A percentile compares a stretch with the other conserved stretches of the same genome.
Evolutionary conservation across 140 eudicot genomes (phyloP).

Genomic region (Anethum foeniculum): DNA sequence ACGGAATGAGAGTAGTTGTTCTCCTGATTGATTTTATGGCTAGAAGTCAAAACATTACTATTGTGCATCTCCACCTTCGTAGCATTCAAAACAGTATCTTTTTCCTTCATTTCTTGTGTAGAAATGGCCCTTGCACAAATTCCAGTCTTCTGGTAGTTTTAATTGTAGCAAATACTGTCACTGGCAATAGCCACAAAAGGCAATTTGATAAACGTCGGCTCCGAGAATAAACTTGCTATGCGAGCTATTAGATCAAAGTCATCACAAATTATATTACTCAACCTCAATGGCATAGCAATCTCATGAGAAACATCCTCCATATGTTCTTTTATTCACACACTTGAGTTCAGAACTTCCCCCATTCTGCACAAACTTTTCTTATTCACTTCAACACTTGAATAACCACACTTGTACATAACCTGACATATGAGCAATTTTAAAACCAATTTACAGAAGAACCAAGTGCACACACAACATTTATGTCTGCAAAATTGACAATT

Average conservation of each 20-base stretch:
- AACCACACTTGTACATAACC: neutral
- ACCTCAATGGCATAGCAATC: constrained; percentile 19
- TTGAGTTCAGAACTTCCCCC: neutral
- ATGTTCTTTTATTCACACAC: neutral
- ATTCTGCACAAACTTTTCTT: neutral
- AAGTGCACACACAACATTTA: neutral
- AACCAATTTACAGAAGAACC: constrained; percentile 3
- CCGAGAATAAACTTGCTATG: constrained; percentile 14
- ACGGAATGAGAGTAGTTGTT: constrained; percentile 1
- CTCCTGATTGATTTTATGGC: neutral
- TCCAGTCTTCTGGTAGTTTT: constrained; percentile 15
- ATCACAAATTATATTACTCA: constrained; percentile 19
- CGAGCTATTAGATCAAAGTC: constrained; percentile 20
- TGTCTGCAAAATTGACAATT: neutral
- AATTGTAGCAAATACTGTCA: constrained; percentile 15
- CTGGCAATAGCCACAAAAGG: constrained; percentile 16
- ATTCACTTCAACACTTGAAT: neutral
- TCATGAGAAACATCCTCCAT: constrained; percentile 21
- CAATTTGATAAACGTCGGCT: constrained; percentile 16
- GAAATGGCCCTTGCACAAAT: neutral
- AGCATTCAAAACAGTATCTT: neutral
- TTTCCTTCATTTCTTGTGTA: neutral
- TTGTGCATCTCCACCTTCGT: constrained; percentile 8
- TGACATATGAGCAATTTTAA: neutral
- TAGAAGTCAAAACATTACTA: constrained; percentile 10